These are phyloP conservation scores for Magnusiomyces paraingens DNA, from an alignment of 1,139 yeast species.

Conservation along the genomic window DNA sequence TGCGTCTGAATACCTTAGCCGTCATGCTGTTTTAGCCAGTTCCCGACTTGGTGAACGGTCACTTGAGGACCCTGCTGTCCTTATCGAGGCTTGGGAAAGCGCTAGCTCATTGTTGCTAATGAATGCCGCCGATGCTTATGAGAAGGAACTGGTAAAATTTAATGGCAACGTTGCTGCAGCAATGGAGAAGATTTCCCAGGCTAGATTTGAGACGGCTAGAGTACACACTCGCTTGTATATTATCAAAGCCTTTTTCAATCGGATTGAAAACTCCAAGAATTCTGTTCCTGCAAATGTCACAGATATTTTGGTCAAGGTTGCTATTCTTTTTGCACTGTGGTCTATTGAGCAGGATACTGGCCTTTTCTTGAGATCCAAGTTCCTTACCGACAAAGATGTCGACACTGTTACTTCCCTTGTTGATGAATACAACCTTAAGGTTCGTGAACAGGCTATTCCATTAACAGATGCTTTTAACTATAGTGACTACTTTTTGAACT, in stretches of 20 bases:
- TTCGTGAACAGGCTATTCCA: conserved; percentile 66
- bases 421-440: conserved; percentile 31
- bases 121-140: conserved; percentile 31
- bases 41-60: conserved; percentile 25
- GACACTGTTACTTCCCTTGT: conserved; percentile 31
- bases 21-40: conserved; percentile 20
- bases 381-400: conserved; percentile 38
- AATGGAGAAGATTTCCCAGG: conserved; percentile 40
- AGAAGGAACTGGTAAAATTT: conserved; percentile 21
- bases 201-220: conserved; percentile 40
- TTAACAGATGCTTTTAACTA: conserved; percentile 85
- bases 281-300: conserved; percentile 27
- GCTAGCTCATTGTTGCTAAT: conserved; percentile 34
- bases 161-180: conserved; percentile 33
- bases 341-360: conserved; percentile 73
- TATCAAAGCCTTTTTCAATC: conserved; percentile 34
- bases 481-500: conserved; percentile 76
- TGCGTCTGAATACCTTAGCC: conserved; percentile 29
- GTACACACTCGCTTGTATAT: conserved; percentile 38
- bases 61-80: conserved; percentile 29
- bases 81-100: conserved; percentile 38
- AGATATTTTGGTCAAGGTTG: conserved; percentile 42
- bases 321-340: conserved; percentile 57
- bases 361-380: conserved; percentile 59
- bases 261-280: conserved; percentile 23